Evolutionary conservation across 441 rosid genomes (phyloP), one percentile per base, ranked within the genome.

Genomic region (Theobroma grandiflorum): DNA sequence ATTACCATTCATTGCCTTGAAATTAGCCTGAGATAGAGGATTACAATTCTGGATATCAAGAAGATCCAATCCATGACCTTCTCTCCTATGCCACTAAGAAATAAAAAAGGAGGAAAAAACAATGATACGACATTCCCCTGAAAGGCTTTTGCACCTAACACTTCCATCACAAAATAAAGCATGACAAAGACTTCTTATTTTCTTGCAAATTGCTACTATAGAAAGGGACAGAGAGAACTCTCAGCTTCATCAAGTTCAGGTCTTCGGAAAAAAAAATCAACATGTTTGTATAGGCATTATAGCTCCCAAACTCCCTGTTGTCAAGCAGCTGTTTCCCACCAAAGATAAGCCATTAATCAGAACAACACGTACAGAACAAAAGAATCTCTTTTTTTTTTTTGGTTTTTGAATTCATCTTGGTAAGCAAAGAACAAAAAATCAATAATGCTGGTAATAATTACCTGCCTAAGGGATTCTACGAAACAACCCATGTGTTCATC

Each of bases 401-500:
- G n/a, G n/a, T 37, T 64, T 64, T 6, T 37, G 49, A 12, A 11
- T 45, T 26, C 10, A 26, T 14, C 1, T 38, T 71, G 61, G 31
- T 6, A 72, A 18, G 4, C 15, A 50, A 53, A 72, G 1, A 26
- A 52, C 35, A 57, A 15, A 26, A 33, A 47, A 62, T 71, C 26
- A 16, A 50, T 16, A 49, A 49, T 49, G 10, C 20, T 26, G 0
- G 40, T 14, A 69, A 47, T 26, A 26, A 12, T 31, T 11, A 66
- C 69, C 57, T 61, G 62, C n/a, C 18, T 12, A 12, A 59, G 40
- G 57, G 42, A 31, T 22, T 42, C 16, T 26, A 22, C 59, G 52
- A 74, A 59, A 43, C 78, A 74, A 74, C 57, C 78, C 42, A 26
- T 59, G 40, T 59, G 68, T 58, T 74, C 57, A 58, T 74, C 68